Percentiles rank a stretch among this genome's conserved stretches.
phyloP scores from a whole-genome alignment of 371 early-diverging fungal genomes.

The Mortierella sp. region DNA sequence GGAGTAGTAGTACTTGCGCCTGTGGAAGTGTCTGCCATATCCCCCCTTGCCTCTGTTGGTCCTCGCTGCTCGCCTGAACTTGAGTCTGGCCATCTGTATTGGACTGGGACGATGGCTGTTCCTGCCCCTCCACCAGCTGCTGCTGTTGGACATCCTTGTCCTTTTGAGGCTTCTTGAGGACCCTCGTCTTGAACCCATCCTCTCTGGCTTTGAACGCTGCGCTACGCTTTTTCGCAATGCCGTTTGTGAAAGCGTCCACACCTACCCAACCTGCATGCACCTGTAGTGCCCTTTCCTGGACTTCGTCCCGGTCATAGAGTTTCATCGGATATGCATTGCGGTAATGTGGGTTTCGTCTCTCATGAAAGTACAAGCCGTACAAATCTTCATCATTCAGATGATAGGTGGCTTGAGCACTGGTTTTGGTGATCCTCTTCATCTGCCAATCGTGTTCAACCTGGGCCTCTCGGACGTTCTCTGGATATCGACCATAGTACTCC shows the following conservation, averaged over 20 bases:
- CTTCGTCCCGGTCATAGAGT: constrained; percentile 2
- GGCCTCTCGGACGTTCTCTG: neutral
- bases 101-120: no score
- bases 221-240: neutral
- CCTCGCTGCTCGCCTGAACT: no score
- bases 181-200: neutral
- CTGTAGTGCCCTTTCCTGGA: constrained; percentile 5
- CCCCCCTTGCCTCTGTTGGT: no score
- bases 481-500: constrained; percentile 6
- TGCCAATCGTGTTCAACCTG: neutral
- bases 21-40: no score
- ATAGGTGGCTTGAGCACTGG: constrained; percentile 2
- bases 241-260: constrained; percentile 2
- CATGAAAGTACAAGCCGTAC: neutral
- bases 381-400: constrained; percentile 11
- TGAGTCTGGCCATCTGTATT: no score
- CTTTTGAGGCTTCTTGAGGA: no score
- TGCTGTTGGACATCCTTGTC: no score
- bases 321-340: constrained; percentile 8
- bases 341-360: constrained; percentile 22
- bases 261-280: constrained; percentile 37
- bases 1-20: no score
- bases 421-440: constrained; percentile 8
- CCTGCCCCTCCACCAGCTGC: no score
- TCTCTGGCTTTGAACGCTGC: constrained; percentile 7